These are phyloP conservation scores for Colletotrichum siamense DNA, from an alignment of 2,329 filamentous ascomycete genomes.

Conservation along the genomic window DNA sequence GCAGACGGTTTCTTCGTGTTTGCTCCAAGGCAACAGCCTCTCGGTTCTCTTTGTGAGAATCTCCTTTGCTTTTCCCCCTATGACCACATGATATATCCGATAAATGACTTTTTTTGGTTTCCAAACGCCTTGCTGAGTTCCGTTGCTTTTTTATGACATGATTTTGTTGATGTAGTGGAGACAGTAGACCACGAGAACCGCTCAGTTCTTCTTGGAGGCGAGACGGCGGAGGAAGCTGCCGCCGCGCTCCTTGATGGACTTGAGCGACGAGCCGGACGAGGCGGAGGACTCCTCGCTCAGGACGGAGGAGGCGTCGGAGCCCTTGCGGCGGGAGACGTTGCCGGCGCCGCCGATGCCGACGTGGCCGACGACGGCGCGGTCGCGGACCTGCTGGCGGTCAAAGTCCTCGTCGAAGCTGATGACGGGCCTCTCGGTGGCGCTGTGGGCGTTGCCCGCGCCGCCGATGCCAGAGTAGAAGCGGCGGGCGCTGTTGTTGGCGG, in stretches of 20 bases:
- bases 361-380: slow-evolving; percentile 23
- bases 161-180: neutral
- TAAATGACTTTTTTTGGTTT: neutral
- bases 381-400: slow-evolving; percentile 18
- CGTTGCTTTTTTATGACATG: neutral
- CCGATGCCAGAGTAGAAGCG: slow-evolving; percentile 72
- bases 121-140: slow-evolving; percentile 3
- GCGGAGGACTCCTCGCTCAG: slow-evolving; percentile 32
- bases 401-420: slow-evolving; percentile 25
- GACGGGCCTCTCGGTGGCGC: slow-evolving; percentile 43
- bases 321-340: slow-evolving; percentile 71
- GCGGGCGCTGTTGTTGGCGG: slow-evolving; percentile 44
- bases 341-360: slow-evolving; percentile 49
- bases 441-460: slow-evolving; percentile 73
- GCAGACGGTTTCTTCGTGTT: slow-evolving; percentile 17
- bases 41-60: neutral
- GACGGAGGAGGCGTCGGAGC: slow-evolving; percentile 60
- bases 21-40: slow-evolving; percentile 37
- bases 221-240: slow-evolving; percentile 46
- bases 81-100: neutral
- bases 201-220: slow-evolving; percentile 31
- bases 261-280: slow-evolving; percentile 6
- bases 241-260: slow-evolving; percentile 20
- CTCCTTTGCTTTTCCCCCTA: neutral
- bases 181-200: neutral